Percentiles rank a stretch among this genome's conserved stretches.
Conservation (phyloP, 495 filamentous ascomycete species). For the Aspergillus heteromorphus region DNA sequence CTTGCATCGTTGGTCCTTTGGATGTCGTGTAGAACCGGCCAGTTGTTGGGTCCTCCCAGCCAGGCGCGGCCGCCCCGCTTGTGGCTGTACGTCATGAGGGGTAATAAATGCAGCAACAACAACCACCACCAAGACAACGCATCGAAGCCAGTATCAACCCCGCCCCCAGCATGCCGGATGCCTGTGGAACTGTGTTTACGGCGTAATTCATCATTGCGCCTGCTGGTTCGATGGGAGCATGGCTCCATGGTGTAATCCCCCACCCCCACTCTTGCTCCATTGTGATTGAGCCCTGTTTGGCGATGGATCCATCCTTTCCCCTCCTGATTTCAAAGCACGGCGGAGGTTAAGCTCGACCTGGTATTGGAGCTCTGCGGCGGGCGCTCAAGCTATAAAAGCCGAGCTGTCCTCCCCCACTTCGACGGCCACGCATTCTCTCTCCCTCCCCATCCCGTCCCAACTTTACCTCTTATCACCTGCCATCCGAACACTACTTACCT, state of each 20-base stretch:
- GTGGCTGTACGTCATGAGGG: background rate
- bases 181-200: no score
- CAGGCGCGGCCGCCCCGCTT: background rate
- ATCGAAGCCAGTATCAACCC: no score
- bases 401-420: background rate
- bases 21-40: background rate
- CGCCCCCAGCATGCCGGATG: no score
- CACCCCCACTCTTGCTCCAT: slow-evolving; percentile 9
- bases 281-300: background rate
- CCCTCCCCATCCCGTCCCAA: background rate
- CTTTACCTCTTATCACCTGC: no score
- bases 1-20: no score
- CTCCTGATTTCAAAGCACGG: slow-evolving; percentile 17
- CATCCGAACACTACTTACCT: background rate
- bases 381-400: background rate
- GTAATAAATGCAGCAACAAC: background rate
- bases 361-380: background rate
- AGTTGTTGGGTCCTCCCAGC: background rate
- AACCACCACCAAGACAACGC: background rate
- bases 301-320: slow-evolving; percentile 4
- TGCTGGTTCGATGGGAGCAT: no score
- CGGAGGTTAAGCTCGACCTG: background rate
- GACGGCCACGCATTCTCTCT: background rate
- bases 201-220: no score
- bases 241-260: background rate